phyloP scores from a whole-genome alignment of 176 grass and related monocot genomes.

The Carex myosuroides region DNA sequence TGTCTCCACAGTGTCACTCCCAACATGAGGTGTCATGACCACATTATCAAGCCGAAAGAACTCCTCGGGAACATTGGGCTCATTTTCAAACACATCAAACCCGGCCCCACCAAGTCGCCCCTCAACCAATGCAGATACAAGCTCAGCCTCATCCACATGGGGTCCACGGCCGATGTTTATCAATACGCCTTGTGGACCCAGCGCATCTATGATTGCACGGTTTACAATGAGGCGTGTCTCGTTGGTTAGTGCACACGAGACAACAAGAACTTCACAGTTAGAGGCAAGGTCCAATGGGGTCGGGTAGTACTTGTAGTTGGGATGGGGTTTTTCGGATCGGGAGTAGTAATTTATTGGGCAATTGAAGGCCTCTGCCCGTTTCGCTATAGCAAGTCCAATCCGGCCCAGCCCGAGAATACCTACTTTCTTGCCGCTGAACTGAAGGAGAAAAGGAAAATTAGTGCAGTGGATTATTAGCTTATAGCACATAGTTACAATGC shows the following conservation, averaged over 20 bases:
- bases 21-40: conserved; percentile 71
- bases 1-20: conserved; percentile 59
- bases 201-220: conserved; percentile 63
- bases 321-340: conserved; percentile 42
- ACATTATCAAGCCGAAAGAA: conserved; percentile 64
- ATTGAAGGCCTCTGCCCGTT: conserved; percentile 58
- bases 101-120: conserved; percentile 65
- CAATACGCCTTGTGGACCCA: conserved; percentile 67
- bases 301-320: conserved; percentile 55
- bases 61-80: conserved; percentile 55
- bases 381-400: conserved; percentile 64
- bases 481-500: background rate
- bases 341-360: conserved; percentile 70
- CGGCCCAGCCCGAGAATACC: conserved; percentile 87
- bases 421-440: conserved; percentile 91
- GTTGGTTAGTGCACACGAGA: conserved; percentile 62
- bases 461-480: background rate
- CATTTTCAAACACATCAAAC: conserved; percentile 82
- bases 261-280: conserved; percentile 63
- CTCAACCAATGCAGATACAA: conserved; percentile 52
- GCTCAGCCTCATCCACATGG: conserved; percentile 73
- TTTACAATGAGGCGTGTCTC: conserved; percentile 68
- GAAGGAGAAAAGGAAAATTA: conserved; percentile 13
- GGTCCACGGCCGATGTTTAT: conserved; percentile 76
- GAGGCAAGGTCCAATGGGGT: conserved; percentile 43